Base-by-base conservation (phyloP, 2,329 filamentous ascomycete species). In the Epichloe baconii region DNA sequence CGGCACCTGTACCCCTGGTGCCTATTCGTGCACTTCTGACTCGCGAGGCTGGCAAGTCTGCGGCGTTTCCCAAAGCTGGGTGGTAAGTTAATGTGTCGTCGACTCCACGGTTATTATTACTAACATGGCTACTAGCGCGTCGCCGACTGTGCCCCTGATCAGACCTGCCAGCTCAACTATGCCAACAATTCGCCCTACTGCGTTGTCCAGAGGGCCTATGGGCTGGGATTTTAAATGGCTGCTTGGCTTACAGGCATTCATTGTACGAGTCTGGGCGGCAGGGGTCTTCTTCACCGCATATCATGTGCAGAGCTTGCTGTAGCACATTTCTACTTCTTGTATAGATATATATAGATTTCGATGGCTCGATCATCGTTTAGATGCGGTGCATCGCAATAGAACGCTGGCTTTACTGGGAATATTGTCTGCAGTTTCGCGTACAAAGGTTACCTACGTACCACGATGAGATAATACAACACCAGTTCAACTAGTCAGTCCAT, bases 21-120 rank as follows among this genome's bases (percentile, higher is more conserved):
- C 40, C 21, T 44, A 17, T 42, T 35, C 44, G 23, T 51, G 50
- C 34, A 26, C 49, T 10, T 47, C 40, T 21, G 50, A 51, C 31
- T 17, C 19, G 2, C 37, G n/a, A 12, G 38, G 31, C 37, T 48
- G 38, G 45, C 45, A 51, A 42, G 45, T 51, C 19, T 51, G 50
- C 45, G 50, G 19, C 40, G 19, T 6, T 8, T 23, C 45, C 8
- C 5, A n/a, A 19, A n/a, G 3, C 31, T 51, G 50, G 50, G 41
- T 51, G 15, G 50, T 51, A 44, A 17, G 45, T 42, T 41, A 5
- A 14, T 23, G 5, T 40, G 4, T 40, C 19, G 36, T 38, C 14
- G 14, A n/a, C 21, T 4, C 11, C 11, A 10, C 10, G 31, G 21
- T 10, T 43, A 2, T n/a, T 12, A 12, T 36, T 34, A 10, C 23